Evolutionary conservation across 1,284 basidiomycete genomes (phyloP).

Genomic region (Amylostereum areolatum): DNA sequence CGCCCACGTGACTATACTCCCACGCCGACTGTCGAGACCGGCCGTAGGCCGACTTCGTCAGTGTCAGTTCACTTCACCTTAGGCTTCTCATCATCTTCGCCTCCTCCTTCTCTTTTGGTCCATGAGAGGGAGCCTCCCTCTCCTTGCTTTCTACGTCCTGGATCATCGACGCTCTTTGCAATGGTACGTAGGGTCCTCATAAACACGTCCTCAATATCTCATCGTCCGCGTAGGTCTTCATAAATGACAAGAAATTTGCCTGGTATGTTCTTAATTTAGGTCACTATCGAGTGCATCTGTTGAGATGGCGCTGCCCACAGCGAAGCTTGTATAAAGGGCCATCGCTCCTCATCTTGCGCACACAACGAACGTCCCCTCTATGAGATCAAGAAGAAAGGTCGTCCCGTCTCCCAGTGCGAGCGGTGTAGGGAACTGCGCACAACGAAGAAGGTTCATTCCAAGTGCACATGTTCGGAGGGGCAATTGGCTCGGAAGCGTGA

Average conservation of each 20-base stretch:
- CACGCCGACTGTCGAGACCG: too few relatives aligned
- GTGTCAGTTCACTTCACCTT: too few relatives aligned
- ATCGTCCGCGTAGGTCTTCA: constrained; percentile 45
- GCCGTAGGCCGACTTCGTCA: too few relatives aligned
- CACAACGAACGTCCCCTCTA: constrained; percentile 79
- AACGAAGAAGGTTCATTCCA: constrained; percentile 67
- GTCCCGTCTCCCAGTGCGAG: constrained; percentile 79
- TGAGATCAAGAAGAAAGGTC: constrained; percentile 83
- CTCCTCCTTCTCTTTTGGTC: too few relatives aligned
- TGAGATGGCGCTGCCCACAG: constrained; percentile 28
- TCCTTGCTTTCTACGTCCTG: constrained; percentile 1
- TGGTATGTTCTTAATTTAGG: constrained; percentile 41
- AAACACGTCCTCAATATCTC: not conserved
- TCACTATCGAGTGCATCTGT: too few relatives aligned
- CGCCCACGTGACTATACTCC: too few relatives aligned
- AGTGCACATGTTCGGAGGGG: constrained; percentile 55
- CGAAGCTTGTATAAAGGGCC: constrained; percentile 86
- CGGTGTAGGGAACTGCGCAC: constrained; percentile 74
- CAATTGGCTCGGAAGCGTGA: constrained; percentile 26
- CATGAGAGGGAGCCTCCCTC: not conserved
- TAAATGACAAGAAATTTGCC: constrained; percentile 81
- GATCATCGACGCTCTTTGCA: not conserved
- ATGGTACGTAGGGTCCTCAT: constrained; percentile 1
- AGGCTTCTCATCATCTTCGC: too few relatives aligned
- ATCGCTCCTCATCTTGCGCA: constrained; percentile 76